Conservation (phyloP, 495 filamentous ascomycete species). For the Neurospora sp. region DNA sequence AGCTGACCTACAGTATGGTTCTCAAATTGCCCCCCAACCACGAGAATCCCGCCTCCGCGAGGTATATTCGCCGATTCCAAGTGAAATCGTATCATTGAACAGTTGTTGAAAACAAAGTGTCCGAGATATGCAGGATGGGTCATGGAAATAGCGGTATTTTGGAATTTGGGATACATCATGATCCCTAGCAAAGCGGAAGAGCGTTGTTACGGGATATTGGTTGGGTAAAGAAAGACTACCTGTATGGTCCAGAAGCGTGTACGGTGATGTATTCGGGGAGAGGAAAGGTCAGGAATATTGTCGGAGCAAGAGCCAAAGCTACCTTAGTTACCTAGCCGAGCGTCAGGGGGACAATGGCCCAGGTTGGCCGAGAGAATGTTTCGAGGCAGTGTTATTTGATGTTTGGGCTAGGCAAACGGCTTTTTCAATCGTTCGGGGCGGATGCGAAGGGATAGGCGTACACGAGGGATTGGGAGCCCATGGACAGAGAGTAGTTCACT, state of each 20-base stretch:
- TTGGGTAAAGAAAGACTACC: background rate
- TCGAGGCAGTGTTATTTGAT: background rate
- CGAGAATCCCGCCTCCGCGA: background rate
- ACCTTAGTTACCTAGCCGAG: background rate
- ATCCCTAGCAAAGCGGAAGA: background rate
- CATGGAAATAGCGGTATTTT: background rate
- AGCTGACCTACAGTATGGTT: too few species aligned
- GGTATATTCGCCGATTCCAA: background rate
- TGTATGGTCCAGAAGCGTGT: background rate
- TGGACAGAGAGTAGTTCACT: background rate
- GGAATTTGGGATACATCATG: background rate
- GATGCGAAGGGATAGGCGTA: background rate
- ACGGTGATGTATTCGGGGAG: background rate
- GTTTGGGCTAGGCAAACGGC: background rate
- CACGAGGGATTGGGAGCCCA: background rate
- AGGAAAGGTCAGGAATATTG: background rate
- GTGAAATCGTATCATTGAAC: background rate
- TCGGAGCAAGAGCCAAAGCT: background rate
- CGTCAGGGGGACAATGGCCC: background rate
- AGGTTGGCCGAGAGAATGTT: background rate
- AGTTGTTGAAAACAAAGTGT: background rate
- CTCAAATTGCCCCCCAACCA: background rate
- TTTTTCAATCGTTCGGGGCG: background rate
- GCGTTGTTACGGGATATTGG: background rate
- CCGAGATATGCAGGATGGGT: background rate